Conservation (phyloP, 2,329 filamentous ascomycete genomes). For the Hymenoscyphus linearis region DNA sequence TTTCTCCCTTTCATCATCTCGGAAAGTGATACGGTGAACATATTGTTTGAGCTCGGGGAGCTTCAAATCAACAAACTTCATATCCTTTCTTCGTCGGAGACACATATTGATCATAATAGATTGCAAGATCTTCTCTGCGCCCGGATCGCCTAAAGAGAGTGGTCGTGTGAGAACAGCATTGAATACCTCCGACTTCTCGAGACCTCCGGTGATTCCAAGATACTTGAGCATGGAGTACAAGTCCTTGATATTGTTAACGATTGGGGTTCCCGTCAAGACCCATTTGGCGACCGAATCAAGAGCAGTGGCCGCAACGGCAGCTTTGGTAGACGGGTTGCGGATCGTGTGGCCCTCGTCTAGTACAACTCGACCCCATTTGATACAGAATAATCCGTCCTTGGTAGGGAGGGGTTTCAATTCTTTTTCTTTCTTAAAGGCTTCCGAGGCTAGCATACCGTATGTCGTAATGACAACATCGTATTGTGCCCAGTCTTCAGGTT, state of each 20-base stretch:
- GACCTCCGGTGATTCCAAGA: slow-evolving; percentile 67
- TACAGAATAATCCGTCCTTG: slow-evolving; percentile 50
- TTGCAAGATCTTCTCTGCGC: slow-evolving; percentile 62
- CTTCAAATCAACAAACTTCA: slow-evolving; percentile 79
- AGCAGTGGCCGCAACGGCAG: slow-evolving; percentile 60
- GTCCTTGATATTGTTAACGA: slow-evolving; percentile 77
- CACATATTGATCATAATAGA: slow-evolving; percentile 76
- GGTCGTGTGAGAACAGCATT: slow-evolving; percentile 66
- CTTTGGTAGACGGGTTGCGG: slow-evolving; percentile 70
- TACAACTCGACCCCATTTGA: slow-evolving; percentile 73
- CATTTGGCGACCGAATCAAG: slow-evolving; percentile 69
- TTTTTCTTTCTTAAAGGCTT: slow-evolving; percentile 49
- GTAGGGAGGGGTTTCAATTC: slow-evolving; percentile 37
- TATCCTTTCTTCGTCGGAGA: slow-evolving; percentile 77
- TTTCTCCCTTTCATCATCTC: slow-evolving; percentile 66
- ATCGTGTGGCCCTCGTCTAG: slow-evolving; percentile 82
- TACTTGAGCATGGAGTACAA: slow-evolving; percentile 77
- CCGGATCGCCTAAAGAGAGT: slow-evolving; percentile 50
- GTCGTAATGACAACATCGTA: slow-evolving; percentile 80
- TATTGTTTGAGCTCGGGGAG: slow-evolving; percentile 74
- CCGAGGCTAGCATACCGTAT: slow-evolving; percentile 69
- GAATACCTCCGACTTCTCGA: slow-evolving; percentile 70
- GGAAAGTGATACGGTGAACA: slow-evolving; percentile 69
- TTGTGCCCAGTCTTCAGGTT: slow-evolving; percentile 49
- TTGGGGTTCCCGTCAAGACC: slow-evolving; percentile 76